Conservation (phyloP, 768 basidiomycete species). For the Ramaria rubella region DNA sequence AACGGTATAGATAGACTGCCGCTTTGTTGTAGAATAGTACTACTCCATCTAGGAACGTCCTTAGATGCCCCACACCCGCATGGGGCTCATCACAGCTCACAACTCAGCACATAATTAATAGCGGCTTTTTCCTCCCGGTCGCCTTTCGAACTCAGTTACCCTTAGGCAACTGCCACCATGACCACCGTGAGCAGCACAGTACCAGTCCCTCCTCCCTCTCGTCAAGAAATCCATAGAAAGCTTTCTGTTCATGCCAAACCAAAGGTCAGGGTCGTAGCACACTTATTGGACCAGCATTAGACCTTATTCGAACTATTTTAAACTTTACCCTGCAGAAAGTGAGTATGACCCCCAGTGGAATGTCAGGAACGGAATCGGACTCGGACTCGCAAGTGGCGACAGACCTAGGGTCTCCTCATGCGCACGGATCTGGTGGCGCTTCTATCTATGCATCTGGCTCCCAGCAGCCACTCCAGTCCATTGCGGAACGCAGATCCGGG, state of each 20-base stretch:
- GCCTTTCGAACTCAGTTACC: conserved; percentile 11
- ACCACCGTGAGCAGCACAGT: conserved; percentile 18
- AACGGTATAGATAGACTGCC: no score
- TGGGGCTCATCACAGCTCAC: background rate
- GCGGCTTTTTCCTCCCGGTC: background rate
- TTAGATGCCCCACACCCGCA: no score
- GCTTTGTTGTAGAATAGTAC: no score
- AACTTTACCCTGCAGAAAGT: background rate
- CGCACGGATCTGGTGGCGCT: conserved; percentile 20
- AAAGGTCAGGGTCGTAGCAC: conserved; percentile 24
- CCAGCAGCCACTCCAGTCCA: conserved; percentile 60
- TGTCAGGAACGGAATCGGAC: conserved; percentile 82
- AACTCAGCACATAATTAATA: background rate
- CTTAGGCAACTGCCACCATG: background rate
- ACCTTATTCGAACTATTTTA: background rate
- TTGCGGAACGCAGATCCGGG: conserved; percentile 63
- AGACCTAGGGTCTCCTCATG: conserved; percentile 31
- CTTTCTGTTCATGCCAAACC: conserved; percentile 65
- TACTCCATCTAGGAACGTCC: no score
- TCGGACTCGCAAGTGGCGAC: conserved; percentile 61
- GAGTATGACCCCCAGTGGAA: conserved; percentile 12
- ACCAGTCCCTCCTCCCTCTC: conserved; percentile 66
- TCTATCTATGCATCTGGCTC: conserved; percentile 27
- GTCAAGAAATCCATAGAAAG: conserved; percentile 82
- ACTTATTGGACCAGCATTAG: background rate